These are phyloP conservation scores for Pythium oligandrum DNA, from an alignment of 352 stramenopile species.

Conservation along the genomic window DNA sequence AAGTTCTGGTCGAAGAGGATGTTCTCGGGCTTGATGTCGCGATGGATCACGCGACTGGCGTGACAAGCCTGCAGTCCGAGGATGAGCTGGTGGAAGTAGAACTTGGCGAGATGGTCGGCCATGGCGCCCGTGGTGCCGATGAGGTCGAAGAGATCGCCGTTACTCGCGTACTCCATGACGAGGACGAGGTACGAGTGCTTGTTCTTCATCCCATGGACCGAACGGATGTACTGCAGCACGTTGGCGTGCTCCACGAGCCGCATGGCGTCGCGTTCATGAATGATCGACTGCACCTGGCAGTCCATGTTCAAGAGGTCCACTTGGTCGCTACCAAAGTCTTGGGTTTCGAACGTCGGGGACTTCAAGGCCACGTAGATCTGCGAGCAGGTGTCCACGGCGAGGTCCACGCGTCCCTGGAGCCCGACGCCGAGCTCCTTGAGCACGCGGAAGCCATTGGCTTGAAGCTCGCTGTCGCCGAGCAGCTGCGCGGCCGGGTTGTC, in stretches of 20 bases:
- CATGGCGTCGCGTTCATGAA: conserved; percentile 54
- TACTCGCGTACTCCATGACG: conserved; percentile 69
- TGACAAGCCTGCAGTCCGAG: conserved; percentile 71
- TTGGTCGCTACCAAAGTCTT: conserved; percentile 10
- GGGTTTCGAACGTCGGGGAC: conserved; percentile 31
- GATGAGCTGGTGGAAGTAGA: conserved; percentile 78
- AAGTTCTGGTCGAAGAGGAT: conserved; percentile 78
- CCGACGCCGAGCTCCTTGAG: conserved; percentile 48
- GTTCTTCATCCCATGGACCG: conserved; percentile 22
- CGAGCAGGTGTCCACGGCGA: conserved; percentile 41
- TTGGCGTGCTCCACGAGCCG: conserved; percentile 28
- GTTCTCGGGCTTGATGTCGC: conserved; percentile 91
- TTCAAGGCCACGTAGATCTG: conserved; percentile 53
- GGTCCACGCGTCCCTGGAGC: conserved; percentile 53
- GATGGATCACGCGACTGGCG: conserved; percentile 63
- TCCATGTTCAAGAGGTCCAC: conserved; percentile 39
- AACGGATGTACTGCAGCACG: conserved; percentile 13
- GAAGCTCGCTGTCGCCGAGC: neutral
- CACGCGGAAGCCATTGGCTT: conserved; percentile 28
- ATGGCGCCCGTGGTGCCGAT: conserved; percentile 66
- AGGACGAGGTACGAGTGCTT: conserved; percentile 54
- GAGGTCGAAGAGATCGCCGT: conserved; percentile 85
- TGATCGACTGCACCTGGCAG: conserved; percentile 51
- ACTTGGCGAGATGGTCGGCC: conserved; percentile 43
- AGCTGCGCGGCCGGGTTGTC: no score